Conservation (phyloP, 2,329 filamentous ascomycete species). For the Berkeleyomyces rouxiae region DNA sequence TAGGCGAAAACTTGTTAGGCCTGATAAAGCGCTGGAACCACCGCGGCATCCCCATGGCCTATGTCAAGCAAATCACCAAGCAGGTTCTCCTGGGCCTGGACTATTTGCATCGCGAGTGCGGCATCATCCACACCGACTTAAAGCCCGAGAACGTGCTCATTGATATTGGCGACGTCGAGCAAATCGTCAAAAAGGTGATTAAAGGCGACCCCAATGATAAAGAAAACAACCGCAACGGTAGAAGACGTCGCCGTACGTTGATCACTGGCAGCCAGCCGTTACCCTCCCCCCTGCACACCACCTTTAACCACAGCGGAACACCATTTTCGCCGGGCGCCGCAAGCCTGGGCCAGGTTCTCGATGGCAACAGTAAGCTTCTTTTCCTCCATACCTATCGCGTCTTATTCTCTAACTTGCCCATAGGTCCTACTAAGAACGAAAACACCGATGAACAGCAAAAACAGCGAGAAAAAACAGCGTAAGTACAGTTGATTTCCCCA, state of each 20-base stretch:
- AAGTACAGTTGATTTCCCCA: slow-evolving; percentile 26
- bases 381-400: background rate
- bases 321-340: slow-evolving; percentile 20
- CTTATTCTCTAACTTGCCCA: background rate
- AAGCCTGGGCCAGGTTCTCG: slow-evolving; percentile 72
- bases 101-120: slow-evolving; percentile 92
- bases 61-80: slow-evolving; percentile 98
- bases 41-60: slow-evolving; percentile 82
- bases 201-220: slow-evolving; percentile 61
- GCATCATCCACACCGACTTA: slow-evolving; percentile 94
- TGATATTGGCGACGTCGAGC: slow-evolving; percentile 96
- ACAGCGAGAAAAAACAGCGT: slow-evolving; percentile 87
- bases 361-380: slow-evolving; percentile 24
- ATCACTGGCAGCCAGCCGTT: slow-evolving; percentile 95
- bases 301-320: slow-evolving; percentile 50
- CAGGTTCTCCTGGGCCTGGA: slow-evolving; percentile 91
- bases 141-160: slow-evolving; percentile 98
- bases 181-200: slow-evolving; percentile 92
- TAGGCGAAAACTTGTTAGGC: slow-evolving; percentile 86
- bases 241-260: slow-evolving; percentile 74
- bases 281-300: slow-evolving; percentile 84
- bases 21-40: slow-evolving; percentile 99
- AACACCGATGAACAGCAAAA: slow-evolving; percentile 53
- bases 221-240: slow-evolving; percentile 81
- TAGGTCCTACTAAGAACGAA: slow-evolving; percentile 9